phyloP scores from a whole-genome alignment of 163 green algal genomes.

The Chlorella variabilis region DNA sequence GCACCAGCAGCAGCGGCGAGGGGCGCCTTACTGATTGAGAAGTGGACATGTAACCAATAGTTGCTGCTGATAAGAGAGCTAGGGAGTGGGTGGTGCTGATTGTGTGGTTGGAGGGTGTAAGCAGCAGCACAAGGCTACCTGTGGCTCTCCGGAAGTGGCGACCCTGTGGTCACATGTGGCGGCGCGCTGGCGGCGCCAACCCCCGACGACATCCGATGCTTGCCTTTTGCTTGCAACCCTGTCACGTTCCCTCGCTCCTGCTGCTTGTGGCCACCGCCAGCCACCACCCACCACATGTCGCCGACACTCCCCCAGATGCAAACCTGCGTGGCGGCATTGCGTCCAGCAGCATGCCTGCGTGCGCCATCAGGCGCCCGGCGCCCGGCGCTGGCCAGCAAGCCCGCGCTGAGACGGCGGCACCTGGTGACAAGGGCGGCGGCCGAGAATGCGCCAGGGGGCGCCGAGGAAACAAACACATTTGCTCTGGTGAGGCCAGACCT shows the following conservation, averaged over 20 bases:
- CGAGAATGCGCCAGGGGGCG: neutral
- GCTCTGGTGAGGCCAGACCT: constrained; percentile 17
- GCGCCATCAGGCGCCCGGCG: neutral
- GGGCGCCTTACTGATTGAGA: neutral
- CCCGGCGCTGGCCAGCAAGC: neutral
- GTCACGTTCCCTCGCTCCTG: too few relatives aligned
- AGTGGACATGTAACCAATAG: neutral
- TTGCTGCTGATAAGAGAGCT: neutral
- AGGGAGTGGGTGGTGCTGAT: neutral
- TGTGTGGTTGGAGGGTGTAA: too few relatives aligned
- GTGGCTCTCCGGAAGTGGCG: too few relatives aligned
- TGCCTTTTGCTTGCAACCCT: too few relatives aligned
- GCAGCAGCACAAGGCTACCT: too few relatives aligned
- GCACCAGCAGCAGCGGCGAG: constrained; percentile 21
- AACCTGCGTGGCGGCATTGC: too few relatives aligned
- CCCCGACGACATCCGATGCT: too few relatives aligned
- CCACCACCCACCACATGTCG: too few relatives aligned
- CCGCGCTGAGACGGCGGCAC: neutral
- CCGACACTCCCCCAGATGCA: too few relatives aligned
- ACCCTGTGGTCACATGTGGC: too few relatives aligned
- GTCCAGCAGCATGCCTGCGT: neutral
- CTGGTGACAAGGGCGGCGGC: neutral
- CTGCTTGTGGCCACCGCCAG: too few relatives aligned
- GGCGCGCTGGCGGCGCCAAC: too few relatives aligned
- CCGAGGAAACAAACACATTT: neutral